Conservation (phyloP, 1,284 basidiomycete genomes). For the Cerioporus squamosus region DNA sequence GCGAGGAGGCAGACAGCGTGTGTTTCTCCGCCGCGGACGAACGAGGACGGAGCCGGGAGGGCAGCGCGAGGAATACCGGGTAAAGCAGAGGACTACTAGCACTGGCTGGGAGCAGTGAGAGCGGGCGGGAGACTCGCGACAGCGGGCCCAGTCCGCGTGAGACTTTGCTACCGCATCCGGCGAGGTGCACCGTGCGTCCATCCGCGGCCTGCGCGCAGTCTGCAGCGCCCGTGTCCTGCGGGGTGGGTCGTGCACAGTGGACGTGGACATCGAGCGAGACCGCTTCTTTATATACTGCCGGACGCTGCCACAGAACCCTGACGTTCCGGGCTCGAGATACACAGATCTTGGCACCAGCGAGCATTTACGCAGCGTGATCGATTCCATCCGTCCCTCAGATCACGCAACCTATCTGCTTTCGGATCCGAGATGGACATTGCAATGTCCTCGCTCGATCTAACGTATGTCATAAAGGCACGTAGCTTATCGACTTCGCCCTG, state of each 20-base stretch:
- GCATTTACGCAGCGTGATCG: conserved; percentile 35
- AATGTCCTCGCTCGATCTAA: conserved; percentile 3
- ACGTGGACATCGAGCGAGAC: neutral
- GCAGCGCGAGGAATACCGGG: conserved; percentile 1
- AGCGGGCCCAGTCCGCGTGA: conserved; percentile 14
- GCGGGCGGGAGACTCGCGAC: conserved; percentile 2
- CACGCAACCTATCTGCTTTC: conserved; percentile 31
- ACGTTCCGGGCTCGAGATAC: conserved; percentile 27
- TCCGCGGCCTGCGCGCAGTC: no score
- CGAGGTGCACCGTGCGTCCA: neutral
- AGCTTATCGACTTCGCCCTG: neutral
- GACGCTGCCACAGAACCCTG: conserved; percentile 23
- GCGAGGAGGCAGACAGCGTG: conserved; percentile 6
- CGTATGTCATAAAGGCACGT: conserved; percentile 4
- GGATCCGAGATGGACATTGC: conserved; percentile 27
- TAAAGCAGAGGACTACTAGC: neutral
- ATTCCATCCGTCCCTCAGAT: conserved; percentile 34
- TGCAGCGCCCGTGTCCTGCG: neutral
- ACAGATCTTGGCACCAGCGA: conserved; percentile 34
- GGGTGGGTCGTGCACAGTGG: neutral
- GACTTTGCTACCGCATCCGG: conserved; percentile 24
- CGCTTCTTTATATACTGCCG: conserved; percentile 17
- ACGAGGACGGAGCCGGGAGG: neutral
- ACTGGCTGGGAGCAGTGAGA: neutral
- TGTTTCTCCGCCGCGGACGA: conserved; percentile 2